These are phyloP conservation scores for Pulicaria dysenterica DNA, from an alignment of 129 eudicot species.

Conservation along the genomic window DNA sequence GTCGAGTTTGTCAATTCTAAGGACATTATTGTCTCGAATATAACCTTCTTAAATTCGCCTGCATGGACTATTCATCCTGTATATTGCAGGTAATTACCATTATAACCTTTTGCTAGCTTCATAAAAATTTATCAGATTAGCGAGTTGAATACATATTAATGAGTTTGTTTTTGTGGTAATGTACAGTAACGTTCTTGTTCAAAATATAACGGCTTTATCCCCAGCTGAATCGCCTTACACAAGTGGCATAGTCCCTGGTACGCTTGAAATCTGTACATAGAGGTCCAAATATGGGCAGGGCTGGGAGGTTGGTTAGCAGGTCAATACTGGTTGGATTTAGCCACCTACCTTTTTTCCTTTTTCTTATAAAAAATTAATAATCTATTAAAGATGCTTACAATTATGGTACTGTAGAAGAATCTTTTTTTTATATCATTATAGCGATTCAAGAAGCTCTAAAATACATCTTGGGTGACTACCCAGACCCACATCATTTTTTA, in stretches of 20 bases:
- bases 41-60: constrained; percentile 84
- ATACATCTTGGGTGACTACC: not conserved
- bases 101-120: not conserved
- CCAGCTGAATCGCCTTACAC: constrained; percentile 78
- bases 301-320: not conserved
- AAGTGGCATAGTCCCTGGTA: constrained; percentile 87
- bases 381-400: not conserved
- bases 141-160: not conserved
- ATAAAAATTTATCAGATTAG: not conserved
- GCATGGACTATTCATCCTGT: constrained; percentile 74
- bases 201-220: constrained; percentile 67
- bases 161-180: constrained; percentile 22
- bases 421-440: not conserved
- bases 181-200: constrained; percentile 77
- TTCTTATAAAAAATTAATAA: too few species aligned
- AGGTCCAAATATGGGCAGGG: not conserved
- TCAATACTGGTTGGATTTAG: not conserved
- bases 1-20: constrained; percentile 72
- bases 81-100: constrained; percentile 69
- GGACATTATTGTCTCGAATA: constrained; percentile 71
- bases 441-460: not conserved
- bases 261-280: constrained; percentile 1
- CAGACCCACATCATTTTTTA: not conserved
- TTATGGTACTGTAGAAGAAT: not conserved
- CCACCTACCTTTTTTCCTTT: not conserved